Percentiles rank a stretch among this genome's conserved stretches.
Conservation (phyloP, 768 basidiomycete species). For the Trametes gibbosa region DNA sequence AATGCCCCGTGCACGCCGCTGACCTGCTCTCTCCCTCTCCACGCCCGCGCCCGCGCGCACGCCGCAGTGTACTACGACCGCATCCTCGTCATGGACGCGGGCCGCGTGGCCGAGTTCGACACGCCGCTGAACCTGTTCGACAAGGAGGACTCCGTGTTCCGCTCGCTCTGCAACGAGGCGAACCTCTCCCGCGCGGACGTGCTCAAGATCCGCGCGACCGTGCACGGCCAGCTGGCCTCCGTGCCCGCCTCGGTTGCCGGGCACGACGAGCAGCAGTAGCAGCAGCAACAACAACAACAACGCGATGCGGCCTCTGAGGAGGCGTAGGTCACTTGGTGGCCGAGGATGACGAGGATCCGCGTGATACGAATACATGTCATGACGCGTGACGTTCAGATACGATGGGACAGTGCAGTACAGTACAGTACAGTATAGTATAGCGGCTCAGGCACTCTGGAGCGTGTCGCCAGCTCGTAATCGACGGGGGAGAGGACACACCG, state of each 20-base stretch:
- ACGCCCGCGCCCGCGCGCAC: not conserved
- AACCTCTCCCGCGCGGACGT: slow-evolving; percentile 56
- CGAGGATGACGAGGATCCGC: too few species aligned
- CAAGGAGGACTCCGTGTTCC: slow-evolving; percentile 61
- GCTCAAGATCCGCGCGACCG: slow-evolving; percentile 41
- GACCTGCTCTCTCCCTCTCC: too few species aligned
- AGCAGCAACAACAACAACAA: too few species aligned
- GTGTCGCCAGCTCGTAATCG: too few species aligned
- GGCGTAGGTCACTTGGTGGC: too few species aligned
- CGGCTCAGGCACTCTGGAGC: too few species aligned
- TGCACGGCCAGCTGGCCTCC: not conserved
- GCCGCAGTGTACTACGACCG: slow-evolving; percentile 62
- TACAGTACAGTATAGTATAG: too few species aligned
- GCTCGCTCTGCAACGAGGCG: slow-evolving; percentile 67
- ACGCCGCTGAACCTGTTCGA: slow-evolving; percentile 67
- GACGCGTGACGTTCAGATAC: too few species aligned
- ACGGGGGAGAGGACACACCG: too few species aligned
- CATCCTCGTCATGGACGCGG: slow-evolving; percentile 70
- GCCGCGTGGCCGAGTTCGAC: slow-evolving; percentile 70
- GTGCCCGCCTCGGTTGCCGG: not conserved
- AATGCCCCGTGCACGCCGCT: not conserved
- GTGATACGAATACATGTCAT: too few species aligned
- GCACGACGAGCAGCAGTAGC: not conserved
- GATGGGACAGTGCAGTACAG: too few species aligned
- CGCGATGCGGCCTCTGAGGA: too few species aligned